phyloP scores from a whole-genome alignment of 179 eudicot species.

The Sideroxylon spinosum region DNA sequence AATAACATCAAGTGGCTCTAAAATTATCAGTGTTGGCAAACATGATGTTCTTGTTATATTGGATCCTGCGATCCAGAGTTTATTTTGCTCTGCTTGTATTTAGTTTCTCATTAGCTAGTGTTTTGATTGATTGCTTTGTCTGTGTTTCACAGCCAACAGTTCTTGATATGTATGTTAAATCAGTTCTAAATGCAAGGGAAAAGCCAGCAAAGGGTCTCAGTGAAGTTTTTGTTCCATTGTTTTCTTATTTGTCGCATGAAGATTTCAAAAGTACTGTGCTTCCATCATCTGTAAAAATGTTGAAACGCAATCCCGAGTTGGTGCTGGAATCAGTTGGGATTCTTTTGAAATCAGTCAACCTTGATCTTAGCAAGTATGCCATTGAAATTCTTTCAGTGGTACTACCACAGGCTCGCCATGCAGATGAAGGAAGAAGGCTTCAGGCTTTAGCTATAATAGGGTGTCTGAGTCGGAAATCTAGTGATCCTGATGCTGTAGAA shows the following conservation, averaged over 20 bases:
- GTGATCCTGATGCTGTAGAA: constrained; percentile 86
- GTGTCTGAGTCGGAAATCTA: constrained; percentile 80
- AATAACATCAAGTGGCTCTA: background rate
- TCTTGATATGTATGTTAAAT: constrained; percentile 76
- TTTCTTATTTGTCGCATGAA: constrained; percentile 66
- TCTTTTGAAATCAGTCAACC: constrained; percentile 61
- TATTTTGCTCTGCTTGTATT: constrained; percentile 2
- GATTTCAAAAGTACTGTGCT: constrained; percentile 64
- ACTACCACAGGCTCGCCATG: constrained; percentile 88
- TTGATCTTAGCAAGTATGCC: constrained; percentile 89
- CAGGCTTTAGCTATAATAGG: constrained; percentile 65
- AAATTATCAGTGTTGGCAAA: background rate
- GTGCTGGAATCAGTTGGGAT: constrained; percentile 73
- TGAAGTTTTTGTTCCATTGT: constrained; percentile 80
- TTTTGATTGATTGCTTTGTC: constrained; percentile 15
- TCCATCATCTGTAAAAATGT: constrained; percentile 88
- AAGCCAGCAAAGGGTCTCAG: constrained; percentile 64
- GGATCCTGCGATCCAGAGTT: background rate
- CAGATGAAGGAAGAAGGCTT: constrained; percentile 74
- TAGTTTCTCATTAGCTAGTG: background rate
- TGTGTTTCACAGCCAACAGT: constrained; percentile 52
- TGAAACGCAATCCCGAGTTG: constrained; percentile 96
- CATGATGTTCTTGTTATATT: background rate
- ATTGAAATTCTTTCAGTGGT: constrained; percentile 69
- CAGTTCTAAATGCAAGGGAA: constrained; percentile 75